Base-by-base conservation (phyloP, 139 green algal species). In the Chlamydomonas sp. region DNA sequence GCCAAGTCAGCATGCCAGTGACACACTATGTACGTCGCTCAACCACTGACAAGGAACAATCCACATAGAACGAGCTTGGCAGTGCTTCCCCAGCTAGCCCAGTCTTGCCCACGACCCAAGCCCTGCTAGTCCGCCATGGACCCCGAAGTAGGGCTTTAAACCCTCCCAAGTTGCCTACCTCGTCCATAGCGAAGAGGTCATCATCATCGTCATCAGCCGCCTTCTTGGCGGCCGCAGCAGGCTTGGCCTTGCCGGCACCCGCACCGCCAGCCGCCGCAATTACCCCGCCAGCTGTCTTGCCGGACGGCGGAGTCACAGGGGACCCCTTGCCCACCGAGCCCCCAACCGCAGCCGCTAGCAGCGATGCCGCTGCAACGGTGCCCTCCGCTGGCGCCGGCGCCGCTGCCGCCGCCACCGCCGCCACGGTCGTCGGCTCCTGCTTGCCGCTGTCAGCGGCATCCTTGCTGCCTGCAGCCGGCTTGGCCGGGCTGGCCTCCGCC, bases 101-200 rank as follows among this genome's bases (percentile, higher is more conserved):
- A n/a, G n/a, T n/a, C n/a, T n/a, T n/a, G n/a, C n/a, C n/a, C n/a
- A n/a, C n/a, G n/a, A n/a, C n/a, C n/a, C n/a, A n/a, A n/a, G n/a
- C n/a, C n/a, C n/a, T n/a, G n/a, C n/a, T n/a, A n/a, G n/a, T n/a
- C n/a, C n/a, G n/a, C n/a, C n/a, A n/a, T n/a, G n/a, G n/a, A n/a
- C n/a, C n/a, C n/a, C n/a, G n/a, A n/a, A n/a, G n/a, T n/a, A n/a
- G n/a, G 3, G 17, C 16, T 17, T 1, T 2, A 5, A 16, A 16
- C 69, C 69, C 14, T 1, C 69, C 17, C 17, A 5, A 7, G 17
- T 1, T 57, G 69, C 84, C 20, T 68, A 90, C 93, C 91, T 97
- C 95, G 63, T 96, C 94, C 89, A 96, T 94, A 7, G 94, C 92
- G 63, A 95, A 96, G 67, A 96, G 87, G 82, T 97, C 94, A 64